These are phyloP conservation scores for Neospermospora avenae DNA, from an alignment of 2,329 filamentous ascomycete species.

Conservation along the genomic window DNA sequence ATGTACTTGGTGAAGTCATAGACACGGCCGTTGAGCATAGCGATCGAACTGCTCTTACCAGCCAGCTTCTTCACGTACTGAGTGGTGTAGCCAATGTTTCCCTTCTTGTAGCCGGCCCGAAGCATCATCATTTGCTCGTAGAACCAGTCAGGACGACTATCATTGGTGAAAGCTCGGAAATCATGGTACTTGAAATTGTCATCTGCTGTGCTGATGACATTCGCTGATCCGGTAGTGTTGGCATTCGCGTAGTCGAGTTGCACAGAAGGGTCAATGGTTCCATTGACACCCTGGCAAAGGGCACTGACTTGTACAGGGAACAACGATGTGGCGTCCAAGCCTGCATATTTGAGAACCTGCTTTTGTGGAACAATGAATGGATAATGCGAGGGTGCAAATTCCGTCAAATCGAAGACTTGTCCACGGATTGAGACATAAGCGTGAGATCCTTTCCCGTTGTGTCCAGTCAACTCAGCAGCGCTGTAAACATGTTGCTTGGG, in stretches of 20 bases:
- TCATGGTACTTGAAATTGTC: conserved; percentile 82
- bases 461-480: conserved; percentile 66
- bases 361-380: conserved; percentile 58
- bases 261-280: conserved; percentile 64
- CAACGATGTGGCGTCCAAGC: conserved; percentile 78
- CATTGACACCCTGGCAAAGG: conserved; percentile 75
- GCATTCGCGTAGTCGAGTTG: conserved; percentile 76
- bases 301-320: conserved; percentile 95
- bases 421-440: conserved; percentile 80
- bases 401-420: conserved; percentile 77
- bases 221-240: conserved; percentile 69
- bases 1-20: conserved; percentile 90
- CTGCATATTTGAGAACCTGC: conserved; percentile 75
- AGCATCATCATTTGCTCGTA: conserved; percentile 80
- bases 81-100: conserved; percentile 78
- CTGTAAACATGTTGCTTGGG: conserved; percentile 89
- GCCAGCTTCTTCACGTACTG: conserved; percentile 72
- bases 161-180: conserved; percentile 80
- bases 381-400: conserved; percentile 75
- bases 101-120: conserved; percentile 77
- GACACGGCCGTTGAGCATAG: conserved; percentile 72
- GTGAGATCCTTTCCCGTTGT: conserved; percentile 65
- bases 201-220: conserved; percentile 64
- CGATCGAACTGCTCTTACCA: conserved; percentile 62
- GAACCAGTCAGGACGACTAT: conserved; percentile 88